phyloP scores from a whole-genome alignment of 225 moss, liverwort and hornwort genomes.

The Rhytidiadelphus loreus region DNA sequence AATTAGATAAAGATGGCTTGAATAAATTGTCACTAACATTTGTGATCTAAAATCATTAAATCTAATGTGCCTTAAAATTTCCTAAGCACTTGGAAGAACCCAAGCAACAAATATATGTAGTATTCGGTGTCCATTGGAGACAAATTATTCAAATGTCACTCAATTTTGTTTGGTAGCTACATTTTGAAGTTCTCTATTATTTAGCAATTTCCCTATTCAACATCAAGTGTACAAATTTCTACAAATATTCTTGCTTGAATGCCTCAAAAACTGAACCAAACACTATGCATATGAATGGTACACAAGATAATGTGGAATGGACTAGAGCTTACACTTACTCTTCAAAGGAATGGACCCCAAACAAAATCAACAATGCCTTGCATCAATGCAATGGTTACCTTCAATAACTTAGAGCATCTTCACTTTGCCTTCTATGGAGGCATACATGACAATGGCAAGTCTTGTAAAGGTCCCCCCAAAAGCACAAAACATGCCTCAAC shows the following conservation, averaged over 20 bases:
- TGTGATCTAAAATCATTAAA: neutral
- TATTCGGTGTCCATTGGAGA: accelerated
- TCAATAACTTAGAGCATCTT: neutral
- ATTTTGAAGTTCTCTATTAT: neutral
- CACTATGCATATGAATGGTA: neutral
- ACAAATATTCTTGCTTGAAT: neutral
- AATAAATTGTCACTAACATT: too few relatives aligned
- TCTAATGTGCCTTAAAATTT: neutral
- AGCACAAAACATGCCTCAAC: accelerated
- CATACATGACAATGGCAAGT: accelerated
- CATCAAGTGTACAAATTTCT: neutral
- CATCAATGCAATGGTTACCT: neutral
- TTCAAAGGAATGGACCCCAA: neutral
- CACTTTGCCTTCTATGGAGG: accelerated
- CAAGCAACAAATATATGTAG: too few relatives aligned
- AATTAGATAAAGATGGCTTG: accelerated
- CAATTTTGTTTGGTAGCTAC: neutral
- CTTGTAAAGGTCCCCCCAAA: accelerated
- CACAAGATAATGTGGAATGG: neutral
- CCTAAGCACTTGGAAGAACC: neutral
- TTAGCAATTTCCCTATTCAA: neutral
- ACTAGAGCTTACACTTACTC: too few relatives aligned
- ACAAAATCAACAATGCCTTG: neutral
- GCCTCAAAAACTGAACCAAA: neutral
- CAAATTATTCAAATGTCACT: neutral